Base-by-base conservation (phyloP, 306 rosid genomes). In the Benincasa hispida region DNA sequence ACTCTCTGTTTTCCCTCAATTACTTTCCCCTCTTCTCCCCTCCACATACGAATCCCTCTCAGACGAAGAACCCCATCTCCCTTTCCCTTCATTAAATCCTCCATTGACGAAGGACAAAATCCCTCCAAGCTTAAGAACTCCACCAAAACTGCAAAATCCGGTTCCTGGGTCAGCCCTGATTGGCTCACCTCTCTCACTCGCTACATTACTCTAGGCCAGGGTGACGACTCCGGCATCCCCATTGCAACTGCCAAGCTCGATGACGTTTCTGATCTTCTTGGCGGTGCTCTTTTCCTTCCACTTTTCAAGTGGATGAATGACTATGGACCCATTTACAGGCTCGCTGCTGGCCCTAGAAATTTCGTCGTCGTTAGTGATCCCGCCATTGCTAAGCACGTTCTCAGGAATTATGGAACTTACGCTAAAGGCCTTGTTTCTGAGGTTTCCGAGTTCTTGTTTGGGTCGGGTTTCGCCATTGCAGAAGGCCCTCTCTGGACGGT, bases 401-500 rank as follows among this genome's bases (percentile, higher is more conserved):
- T 94, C 3, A 81, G 89, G 82, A 94, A 89, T 81, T 91, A 94
- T 62, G 98, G 90, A 0, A 91, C 79, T 59, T 91, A 90, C 59
- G 82, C 80, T 0, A 91, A 94, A 82, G 96, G 97, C 5, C 94
- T 93, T 10, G 95, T 91, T 48, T 79, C 98, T 50, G 98, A 93
- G 86, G 97, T 93, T 27, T 88, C 98, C 0, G 93, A 91, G 88
- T 93, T 93, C 72, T 72, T 93, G 13, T 91, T 91, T 57, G 96
- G 98, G 1, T 88, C 94, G 0, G 97, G 98, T 55, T 89, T 94
- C 63, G 98, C 97, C 42, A 90, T 94, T 76, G 98, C 98, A 41
- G 98, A 93, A 87, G 97, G 95, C n/a, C 81, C 91, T 5, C 93
- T 93, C 41, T 93, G 98, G 98, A 93, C 89, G 92, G 98, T 91